Conservation (phyloP, 768 basidiomycete genomes). For the Cystofilobasidium capitatum region DNA sequence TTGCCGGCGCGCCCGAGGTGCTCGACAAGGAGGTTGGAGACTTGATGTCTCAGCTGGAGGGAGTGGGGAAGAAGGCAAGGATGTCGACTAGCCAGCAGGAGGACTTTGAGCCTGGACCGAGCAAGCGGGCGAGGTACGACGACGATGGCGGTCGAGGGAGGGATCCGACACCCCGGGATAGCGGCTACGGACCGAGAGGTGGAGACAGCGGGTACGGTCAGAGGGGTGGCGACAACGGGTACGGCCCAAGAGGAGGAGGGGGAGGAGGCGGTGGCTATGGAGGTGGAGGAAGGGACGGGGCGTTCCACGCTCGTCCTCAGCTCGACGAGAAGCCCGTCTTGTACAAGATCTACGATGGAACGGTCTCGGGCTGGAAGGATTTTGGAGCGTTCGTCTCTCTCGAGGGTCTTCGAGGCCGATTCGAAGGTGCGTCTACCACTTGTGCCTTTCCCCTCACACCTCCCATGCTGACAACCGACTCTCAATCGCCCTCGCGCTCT, state of each 20-base stretch:
- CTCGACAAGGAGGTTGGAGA: slow-evolving; percentile 68
- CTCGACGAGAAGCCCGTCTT: slow-evolving; percentile 75
- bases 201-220: slow-evolving; percentile 33
- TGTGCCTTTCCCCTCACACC: not conserved
- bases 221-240: slow-evolving; percentile 32
- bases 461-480: not conserved
- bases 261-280: slow-evolving; percentile 41
- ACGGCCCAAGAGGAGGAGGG: slow-evolving; percentile 40
- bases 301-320: slow-evolving; percentile 34
- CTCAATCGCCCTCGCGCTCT: not conserved
- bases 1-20: slow-evolving; percentile 28
- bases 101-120: slow-evolving; percentile 17
- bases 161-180: not conserved
- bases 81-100: slow-evolving; percentile 41
- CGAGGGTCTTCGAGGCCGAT: slow-evolving; percentile 74
- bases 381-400: slow-evolving; percentile 90
- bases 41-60: slow-evolving; percentile 65
- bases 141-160: slow-evolving; percentile 19
- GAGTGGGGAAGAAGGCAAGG: slow-evolving; percentile 53
- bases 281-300: slow-evolving; percentile 37
- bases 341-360: slow-evolving; percentile 90
- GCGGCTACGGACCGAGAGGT: slow-evolving; percentile 32
- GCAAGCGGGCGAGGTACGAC: slow-evolving; percentile 18
- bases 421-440: slow-evolving; percentile 63
- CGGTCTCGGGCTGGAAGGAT: slow-evolving; percentile 75